Evolutionary conservation across 768 basidiomycete genomes (phyloP), one percentile per base, ranked within the genome.

Genomic region (Suillus americanus): DNA sequence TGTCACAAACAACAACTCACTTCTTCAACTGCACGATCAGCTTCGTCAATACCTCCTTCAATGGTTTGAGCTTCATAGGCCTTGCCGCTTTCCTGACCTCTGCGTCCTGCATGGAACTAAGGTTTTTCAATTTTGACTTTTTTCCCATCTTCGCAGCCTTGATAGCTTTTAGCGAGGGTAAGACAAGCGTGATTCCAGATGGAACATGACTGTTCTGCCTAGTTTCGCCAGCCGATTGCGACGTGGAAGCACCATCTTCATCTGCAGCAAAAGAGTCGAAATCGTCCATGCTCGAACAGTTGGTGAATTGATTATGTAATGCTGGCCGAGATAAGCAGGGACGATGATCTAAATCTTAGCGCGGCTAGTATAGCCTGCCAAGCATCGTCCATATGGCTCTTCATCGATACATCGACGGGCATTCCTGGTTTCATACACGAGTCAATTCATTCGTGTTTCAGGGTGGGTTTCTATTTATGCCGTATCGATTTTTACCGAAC

Each of bases 11-110:
- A 59, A 20, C 35, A 51, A 53, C 83, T 61, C 65, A 91, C 92
- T 89, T 92, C 79, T 92, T 92, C 33, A 93, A 85, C 75, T 90
- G 89, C 0, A 74, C 70, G 54, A 93, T 86, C 23, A 93, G 79
- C 73, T 86, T 87, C 4, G 78, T 72, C 55, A 93, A 41, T 28
- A 92, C 89, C 75, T 91, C 92, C 70, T 87, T 91, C 68, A 94
- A 79, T 5, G 92, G 90, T 72, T 92, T 92, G 63, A 92, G 80
- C 75, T 91, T 93, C 66, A 87, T 68, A 18, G 89, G 89, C 35
- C 90, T 76, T 2, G 84, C 81, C 5, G 68, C 64, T 50, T 82
- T 82, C 66, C 78, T 81, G 23, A 67, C 66, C 0, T 73, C 70
- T 38, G 70, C 67, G 55, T 69, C 73, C 37, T 70, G 71, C 45